These are phyloP conservation scores for Exophiala oligosperma DNA, from an alignment of 2,329 filamentous ascomycete genomes.

Conservation along the genomic window DNA sequence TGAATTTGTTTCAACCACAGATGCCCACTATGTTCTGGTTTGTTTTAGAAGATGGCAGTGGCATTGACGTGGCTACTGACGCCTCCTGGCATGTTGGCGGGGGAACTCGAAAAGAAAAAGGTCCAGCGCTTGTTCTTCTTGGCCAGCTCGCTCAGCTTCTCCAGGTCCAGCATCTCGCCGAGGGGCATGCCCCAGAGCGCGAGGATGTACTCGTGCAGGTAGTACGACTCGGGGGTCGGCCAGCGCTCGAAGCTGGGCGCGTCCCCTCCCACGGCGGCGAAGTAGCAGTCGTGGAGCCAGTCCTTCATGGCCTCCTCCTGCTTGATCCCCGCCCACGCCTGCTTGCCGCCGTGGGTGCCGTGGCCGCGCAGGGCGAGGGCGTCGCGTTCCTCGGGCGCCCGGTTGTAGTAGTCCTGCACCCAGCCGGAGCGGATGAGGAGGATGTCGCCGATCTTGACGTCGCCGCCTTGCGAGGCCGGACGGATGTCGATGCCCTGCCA, in stretches of 20 bases:
- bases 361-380: constrained; percentile 34
- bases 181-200: constrained; percentile 47
- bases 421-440: constrained; percentile 65
- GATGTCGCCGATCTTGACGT: constrained; percentile 63
- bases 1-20: no score
- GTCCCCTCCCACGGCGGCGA: constrained; percentile 66
- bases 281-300: constrained; percentile 70
- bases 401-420: constrained; percentile 58
- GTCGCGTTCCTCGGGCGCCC: constrained; percentile 37
- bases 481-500: constrained; percentile 64
- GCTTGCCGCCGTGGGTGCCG: constrained; percentile 37
- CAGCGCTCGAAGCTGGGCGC: constrained; percentile 64
- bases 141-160: constrained; percentile 38
- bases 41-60: constrained; percentile 42
- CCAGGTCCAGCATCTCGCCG: constrained; percentile 49
- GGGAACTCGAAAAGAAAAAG: constrained; percentile 46
- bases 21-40: constrained; percentile 15
- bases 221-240: constrained; percentile 46
- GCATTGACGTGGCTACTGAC: constrained; percentile 46
- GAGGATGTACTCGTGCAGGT: constrained; percentile 43
- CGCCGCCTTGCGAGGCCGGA: constrained; percentile 53
- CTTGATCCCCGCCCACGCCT: constrained; percentile 51
- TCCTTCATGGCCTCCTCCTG: constrained; percentile 58
- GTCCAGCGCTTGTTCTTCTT: constrained; percentile 39
- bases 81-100: constrained; percentile 43